Conservation (phyloP, 2,329 filamentous ascomycete genomes). For the Talaromyces albobiverticillius region DNA sequence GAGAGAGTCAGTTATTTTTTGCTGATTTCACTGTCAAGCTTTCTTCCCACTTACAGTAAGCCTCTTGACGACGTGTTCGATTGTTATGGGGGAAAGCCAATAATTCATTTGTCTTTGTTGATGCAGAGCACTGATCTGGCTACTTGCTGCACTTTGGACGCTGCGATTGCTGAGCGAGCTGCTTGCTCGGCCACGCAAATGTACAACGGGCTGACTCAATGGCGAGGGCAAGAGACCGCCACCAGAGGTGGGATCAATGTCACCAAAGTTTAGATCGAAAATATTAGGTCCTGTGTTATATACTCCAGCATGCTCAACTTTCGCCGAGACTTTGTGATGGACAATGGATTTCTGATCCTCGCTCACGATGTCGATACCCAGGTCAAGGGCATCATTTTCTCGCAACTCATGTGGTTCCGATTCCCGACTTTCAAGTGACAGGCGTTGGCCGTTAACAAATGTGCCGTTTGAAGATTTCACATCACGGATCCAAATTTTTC, state of each 20-base stretch:
- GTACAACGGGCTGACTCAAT: constrained; percentile 61
- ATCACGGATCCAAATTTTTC: constrained; percentile 93
- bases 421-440: constrained; percentile 93
- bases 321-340: constrained; percentile 95
- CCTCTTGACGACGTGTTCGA: constrained; percentile 90
- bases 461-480: constrained; percentile 99
- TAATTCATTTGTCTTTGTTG: constrained; percentile 76
- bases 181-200: constrained; percentile 67
- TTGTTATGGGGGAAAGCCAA: constrained; percentile 84
- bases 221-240: constrained; percentile 68
- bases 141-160: constrained; percentile 54
- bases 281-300: constrained; percentile 69
- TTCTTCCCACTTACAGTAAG: constrained; percentile 59
- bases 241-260: constrained; percentile 75
- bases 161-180: constrained; percentile 64
- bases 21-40: constrained; percentile 19
- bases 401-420: constrained; percentile 93
- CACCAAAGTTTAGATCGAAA: constrained; percentile 86
- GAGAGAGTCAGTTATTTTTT: constrained; percentile 10
- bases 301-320: constrained; percentile 91
- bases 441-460: constrained; percentile 87
- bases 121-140: constrained; percentile 57
- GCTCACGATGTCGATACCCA: constrained; percentile 97
- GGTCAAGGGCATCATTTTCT: constrained; percentile 85
- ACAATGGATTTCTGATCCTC: constrained; percentile 98